Percentiles rank a stretch among this genome's conserved stretches.
Evolutionary conservation across 306 rosid genomes (phyloP).

Genomic region (Notholithocarpus densiflorus): DNA sequence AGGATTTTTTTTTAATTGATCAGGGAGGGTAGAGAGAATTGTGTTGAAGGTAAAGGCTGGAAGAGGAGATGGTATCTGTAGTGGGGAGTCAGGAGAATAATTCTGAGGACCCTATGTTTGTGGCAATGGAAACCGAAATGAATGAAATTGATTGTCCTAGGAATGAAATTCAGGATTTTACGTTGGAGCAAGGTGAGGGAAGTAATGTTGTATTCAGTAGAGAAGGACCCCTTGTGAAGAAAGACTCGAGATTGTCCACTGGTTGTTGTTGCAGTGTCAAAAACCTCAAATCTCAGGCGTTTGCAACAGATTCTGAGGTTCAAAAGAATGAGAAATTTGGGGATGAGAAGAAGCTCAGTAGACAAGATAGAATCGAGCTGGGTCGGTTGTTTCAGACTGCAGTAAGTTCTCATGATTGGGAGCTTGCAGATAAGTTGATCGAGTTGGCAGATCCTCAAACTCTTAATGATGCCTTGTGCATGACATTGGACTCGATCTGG

Average conservation of each 20-base stretch:
- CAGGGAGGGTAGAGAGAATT: conserved; percentile 5
- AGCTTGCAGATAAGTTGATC: conserved; percentile 72
- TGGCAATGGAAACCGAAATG: conserved; percentile 48
- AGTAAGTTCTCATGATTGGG: conserved; percentile 78
- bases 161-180: conserved; percentile 39
- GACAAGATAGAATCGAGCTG: conserved; percentile 71
- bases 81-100: conserved; percentile 33
- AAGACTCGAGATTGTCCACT: conserved; percentile 35
- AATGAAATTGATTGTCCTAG: conserved; percentile 30
- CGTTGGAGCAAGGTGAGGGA: conserved; percentile 52
- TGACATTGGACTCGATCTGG: conserved; percentile 82
- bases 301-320: conserved; percentile 29
- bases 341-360: conserved; percentile 61
- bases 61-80: conserved; percentile 26
- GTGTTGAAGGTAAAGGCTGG: conserved; percentile 16
- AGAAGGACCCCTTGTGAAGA: conserved; percentile 51
- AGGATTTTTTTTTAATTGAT: neutral
- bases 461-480: conserved; percentile 81
- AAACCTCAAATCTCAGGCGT: conserved; percentile 48
- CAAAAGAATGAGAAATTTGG: conserved; percentile 43
- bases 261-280: conserved; percentile 43
- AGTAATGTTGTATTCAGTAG: conserved; percentile 53
- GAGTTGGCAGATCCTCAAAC: conserved; percentile 68
- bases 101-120: conserved; percentile 19
- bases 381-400: conserved; percentile 81